Base-by-base conservation (phyloP, 1,284 basidiomycete species). In the Ganoderma lingzhi region DNA sequence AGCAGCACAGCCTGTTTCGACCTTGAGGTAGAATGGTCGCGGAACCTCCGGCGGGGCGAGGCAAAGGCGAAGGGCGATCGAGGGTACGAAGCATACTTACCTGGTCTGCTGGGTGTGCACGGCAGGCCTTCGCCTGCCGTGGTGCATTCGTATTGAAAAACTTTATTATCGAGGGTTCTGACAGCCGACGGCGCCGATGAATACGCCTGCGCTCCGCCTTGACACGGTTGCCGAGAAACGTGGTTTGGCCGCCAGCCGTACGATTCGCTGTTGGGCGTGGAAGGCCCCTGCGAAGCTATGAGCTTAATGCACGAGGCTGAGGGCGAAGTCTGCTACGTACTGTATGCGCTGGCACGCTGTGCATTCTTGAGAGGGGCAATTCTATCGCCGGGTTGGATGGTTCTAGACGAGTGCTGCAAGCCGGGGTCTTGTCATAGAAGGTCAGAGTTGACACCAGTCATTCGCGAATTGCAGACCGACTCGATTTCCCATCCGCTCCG, bases 61-160 rank as follows among this genome's bases (percentile, higher is more conserved):
- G 59, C 59, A 41, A 39, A 59, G 39, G 39, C 30, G 56, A 59
- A 59, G 32, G 32, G 35, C 19, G 59, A 61, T 61, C 59, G 59
- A 61, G 39, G 39, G 59, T 39, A n/a, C n/a, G 39, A 61, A 61
- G n/a, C 59, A 6, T 15, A 23, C 59, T 61, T 23, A 17, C 39
- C 39, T 28, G 23, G n/a, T 19, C 19, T 17, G 58, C 37, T 12
- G 23, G 23, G 23, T 23, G 12, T 61, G 59, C 28, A n/a, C 39
- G 23, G 23, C 37, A 44, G 6, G 56, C 30, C n/a, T 41, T 44
- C 17, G 37, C 39, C 23, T 39, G 37, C 39, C 9, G n/a, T 32
- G 10, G 6, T 10, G 12, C 12, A 44, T 19, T 14, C 39, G 39
- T 6, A n/a, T n/a, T 10, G n/a, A 39, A 61, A 61, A 61, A 41